These are phyloP conservation scores for Mortierella sp. DNA, from an alignment of 371 early-diverging fungal species.

Conservation along the genomic window DNA sequence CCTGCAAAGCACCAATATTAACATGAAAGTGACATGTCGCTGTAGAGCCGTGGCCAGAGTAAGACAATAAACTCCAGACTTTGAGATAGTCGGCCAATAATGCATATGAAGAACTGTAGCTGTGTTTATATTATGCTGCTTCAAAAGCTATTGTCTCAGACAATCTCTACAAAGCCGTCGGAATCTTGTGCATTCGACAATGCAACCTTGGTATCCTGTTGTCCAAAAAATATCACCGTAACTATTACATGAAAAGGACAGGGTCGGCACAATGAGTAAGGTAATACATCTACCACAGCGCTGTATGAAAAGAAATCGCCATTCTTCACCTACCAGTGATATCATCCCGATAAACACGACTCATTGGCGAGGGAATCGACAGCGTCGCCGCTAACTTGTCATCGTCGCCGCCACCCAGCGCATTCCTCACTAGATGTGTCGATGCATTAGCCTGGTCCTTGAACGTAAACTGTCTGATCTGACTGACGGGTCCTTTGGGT, in stretches of 20 bases:
- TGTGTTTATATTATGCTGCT: no score
- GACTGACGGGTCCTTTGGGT: slow-evolving; percentile 43
- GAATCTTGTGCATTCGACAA: slow-evolving; percentile 10
- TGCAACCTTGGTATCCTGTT: slow-evolving; percentile 28
- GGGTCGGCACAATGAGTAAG: neutral
- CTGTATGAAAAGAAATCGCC: neutral
- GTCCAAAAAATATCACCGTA: slow-evolving; percentile 80
- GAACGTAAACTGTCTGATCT: slow-evolving; percentile 48
- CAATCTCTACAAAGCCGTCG: slow-evolving; percentile 47
- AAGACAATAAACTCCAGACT: no score
- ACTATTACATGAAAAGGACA: slow-evolving; percentile 56
- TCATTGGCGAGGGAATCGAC: slow-evolving; percentile 56
- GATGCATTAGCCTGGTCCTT: slow-evolving; percentile 81
- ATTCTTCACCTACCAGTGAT: slow-evolving; percentile 69
- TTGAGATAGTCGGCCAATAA: no score
- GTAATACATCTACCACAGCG: neutral
- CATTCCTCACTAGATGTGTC: slow-evolving; percentile 87
- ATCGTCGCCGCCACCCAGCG: slow-evolving; percentile 71
- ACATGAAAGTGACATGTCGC: no score
- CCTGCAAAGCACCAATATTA: no score
- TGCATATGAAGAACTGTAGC: no score
- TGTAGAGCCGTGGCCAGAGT: no score
- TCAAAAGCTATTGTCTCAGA: no score
- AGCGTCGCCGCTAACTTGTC: slow-evolving; percentile 46
- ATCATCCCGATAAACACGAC: slow-evolving; percentile 91